Evolutionary conservation across 176 grass and related monocot species (phyloP).

Genomic region (Rhipidocladum racemiflorum): DNA sequence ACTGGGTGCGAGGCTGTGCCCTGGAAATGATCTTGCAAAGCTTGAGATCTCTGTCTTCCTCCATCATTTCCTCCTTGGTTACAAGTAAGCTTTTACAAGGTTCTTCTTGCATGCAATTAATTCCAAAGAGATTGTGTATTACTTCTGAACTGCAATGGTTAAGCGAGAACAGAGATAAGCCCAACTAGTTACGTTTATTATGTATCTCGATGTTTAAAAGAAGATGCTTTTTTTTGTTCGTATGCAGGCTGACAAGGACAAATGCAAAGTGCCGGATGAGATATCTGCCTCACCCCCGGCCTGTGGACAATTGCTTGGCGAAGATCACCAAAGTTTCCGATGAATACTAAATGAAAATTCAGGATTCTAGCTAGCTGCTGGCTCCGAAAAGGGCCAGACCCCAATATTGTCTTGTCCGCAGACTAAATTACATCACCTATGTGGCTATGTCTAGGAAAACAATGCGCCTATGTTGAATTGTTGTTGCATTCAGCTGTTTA

Average conservation of each 20-base stretch:
- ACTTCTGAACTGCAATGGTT: background rate
- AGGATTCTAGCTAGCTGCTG: background rate
- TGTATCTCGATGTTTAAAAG: background rate
- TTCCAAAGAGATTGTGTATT: background rate
- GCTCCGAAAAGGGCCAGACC: too few species aligned
- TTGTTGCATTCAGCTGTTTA: background rate
- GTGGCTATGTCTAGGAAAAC: too few species aligned
- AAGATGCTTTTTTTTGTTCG: background rate
- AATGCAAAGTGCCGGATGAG: constrained; percentile 46
- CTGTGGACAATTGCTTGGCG: constrained; percentile 72
- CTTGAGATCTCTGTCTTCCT: constrained; percentile 97
- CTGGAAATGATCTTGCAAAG: constrained; percentile 88
- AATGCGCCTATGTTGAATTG: too few species aligned
- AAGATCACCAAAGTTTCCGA: constrained; percentile 48
- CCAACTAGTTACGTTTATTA: background rate
- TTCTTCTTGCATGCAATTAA: background rate
- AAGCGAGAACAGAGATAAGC: background rate
- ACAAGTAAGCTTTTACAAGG: constrained; percentile 46
- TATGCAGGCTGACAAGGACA: constrained; percentile 49
- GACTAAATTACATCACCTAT: too few species aligned
- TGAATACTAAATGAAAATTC: background rate
- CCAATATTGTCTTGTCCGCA: too few species aligned
- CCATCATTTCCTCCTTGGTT: constrained; percentile 84
- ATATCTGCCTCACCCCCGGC: constrained; percentile 76
- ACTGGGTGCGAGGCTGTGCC: constrained; percentile 64